Percentiles rank a stretch among this genome's conserved stretches.
Conservation (phyloP, 1,284 basidiomycete species). For the Pseudozyma hubeiensis region DNA sequence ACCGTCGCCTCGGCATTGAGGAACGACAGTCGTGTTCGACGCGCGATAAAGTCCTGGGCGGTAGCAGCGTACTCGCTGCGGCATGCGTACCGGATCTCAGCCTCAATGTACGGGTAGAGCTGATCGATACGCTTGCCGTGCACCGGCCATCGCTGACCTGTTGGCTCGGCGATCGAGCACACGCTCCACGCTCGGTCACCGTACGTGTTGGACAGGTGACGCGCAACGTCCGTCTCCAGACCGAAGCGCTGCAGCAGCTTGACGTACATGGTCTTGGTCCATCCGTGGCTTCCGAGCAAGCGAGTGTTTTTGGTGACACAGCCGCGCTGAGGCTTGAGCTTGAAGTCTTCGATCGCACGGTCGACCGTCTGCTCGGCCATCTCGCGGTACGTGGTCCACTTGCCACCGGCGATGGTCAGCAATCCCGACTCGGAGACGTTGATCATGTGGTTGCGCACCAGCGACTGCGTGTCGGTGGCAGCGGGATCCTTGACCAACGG, state of each 20-base stretch:
- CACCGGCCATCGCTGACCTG: slow-evolving; percentile 84
- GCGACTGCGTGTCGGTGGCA: slow-evolving; percentile 83
- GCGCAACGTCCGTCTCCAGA: slow-evolving; percentile 89
- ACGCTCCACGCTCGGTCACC: slow-evolving; percentile 97
- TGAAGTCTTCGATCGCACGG: slow-evolving; percentile 83
- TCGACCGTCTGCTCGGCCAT: slow-evolving; percentile 98
- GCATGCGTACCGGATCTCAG: slow-evolving; percentile 90
- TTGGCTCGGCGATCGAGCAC: slow-evolving; percentile 81
- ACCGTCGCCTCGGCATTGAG: slow-evolving; percentile 89
- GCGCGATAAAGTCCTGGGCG: slow-evolving; percentile 89
- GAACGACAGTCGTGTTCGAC: slow-evolving; percentile 90
- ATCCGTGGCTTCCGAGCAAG: slow-evolving; percentile 91
- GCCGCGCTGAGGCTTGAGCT: slow-evolving; percentile 72
- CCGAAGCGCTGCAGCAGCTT: slow-evolving; percentile 87
- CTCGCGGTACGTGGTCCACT: slow-evolving; percentile 95
- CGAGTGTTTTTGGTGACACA: slow-evolving; percentile 86
- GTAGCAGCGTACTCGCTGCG: slow-evolving; percentile 91
- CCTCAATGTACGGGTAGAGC: slow-evolving; percentile 90
- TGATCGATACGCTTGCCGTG: slow-evolving; percentile 82
- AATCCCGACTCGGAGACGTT: slow-evolving; percentile 84
- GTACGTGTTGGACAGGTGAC: slow-evolving; percentile 91
- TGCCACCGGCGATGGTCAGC: slow-evolving; percentile 94
- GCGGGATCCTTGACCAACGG: slow-evolving; percentile 88
- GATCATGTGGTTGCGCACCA: slow-evolving; percentile 95
- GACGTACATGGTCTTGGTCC: slow-evolving; percentile 97